Evolutionary conservation across 345 rosid species (phyloP).

Genomic region (Ailanthus altissimus): DNA sequence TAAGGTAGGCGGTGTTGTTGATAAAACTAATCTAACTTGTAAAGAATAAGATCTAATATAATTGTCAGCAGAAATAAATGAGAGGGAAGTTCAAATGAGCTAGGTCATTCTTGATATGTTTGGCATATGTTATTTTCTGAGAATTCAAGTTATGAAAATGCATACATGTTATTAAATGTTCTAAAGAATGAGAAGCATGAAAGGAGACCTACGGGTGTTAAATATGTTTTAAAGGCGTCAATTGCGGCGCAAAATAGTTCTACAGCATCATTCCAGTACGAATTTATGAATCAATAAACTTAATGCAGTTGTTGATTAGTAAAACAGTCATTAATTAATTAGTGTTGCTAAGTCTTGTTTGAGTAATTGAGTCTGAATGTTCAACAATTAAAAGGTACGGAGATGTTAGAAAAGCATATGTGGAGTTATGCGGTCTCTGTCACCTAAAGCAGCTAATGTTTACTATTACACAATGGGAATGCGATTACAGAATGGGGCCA

Average conservation of each 20-base stretch:
- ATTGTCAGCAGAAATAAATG: slow-evolving; percentile 26
- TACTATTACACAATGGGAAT: neutral
- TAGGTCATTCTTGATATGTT: neutral
- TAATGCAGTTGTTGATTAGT: neutral
- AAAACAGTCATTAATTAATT: slow-evolving; percentile 13
- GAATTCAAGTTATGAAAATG: slow-evolving; percentile 13
- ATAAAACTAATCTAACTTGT: slow-evolving; percentile 3
- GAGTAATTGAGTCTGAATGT: neutral
- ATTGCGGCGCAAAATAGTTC: neutral
- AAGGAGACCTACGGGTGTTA: neutral
- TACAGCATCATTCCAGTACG: neutral
- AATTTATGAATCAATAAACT: neutral
- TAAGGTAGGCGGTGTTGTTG: neutral
- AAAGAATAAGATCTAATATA: neutral
- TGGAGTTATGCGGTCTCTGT: neutral
- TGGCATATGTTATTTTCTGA: slow-evolving; percentile 21
- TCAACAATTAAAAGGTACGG: neutral
- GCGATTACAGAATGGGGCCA: slow-evolving; percentile 3
- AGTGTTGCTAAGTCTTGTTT: neutral
- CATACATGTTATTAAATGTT: slow-evolving; percentile 15
- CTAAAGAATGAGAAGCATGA: neutral
- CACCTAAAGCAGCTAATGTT: too few species aligned
- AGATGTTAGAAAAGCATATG: neutral
- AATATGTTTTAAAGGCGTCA: neutral
- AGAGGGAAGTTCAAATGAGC: slow-evolving; percentile 7